A percentile compares a stretch with the other conserved stretches of the same genome.
Evolutionary conservation across 257 asterid species (phyloP).

Genomic region (Jaltomata sinuosa): DNA sequence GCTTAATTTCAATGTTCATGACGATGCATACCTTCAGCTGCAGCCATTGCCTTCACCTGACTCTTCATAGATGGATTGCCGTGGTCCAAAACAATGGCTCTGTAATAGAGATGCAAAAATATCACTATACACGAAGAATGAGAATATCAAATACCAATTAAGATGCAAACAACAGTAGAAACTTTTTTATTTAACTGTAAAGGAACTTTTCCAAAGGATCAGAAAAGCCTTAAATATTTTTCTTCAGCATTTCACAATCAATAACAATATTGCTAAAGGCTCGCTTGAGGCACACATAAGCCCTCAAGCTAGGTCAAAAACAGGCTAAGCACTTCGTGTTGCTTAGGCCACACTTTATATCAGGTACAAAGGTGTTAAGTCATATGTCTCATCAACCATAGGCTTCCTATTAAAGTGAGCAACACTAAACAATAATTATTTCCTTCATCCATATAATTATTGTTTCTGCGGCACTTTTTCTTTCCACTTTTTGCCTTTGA

Average conservation of each 20-base stretch:
- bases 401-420: neutral
- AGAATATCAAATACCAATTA: neutral
- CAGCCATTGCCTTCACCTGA: slow-evolving; percentile 65
- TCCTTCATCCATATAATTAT: neutral
- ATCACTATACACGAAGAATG: neutral
- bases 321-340: neutral
- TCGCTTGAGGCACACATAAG: neutral
- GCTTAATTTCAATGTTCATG: neutral
- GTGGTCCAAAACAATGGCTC: slow-evolving; percentile 85
- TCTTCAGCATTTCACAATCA: neutral
- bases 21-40: slow-evolving; percentile 62
- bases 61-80: slow-evolving; percentile 68
- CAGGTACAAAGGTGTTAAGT: neutral
- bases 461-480: neutral
- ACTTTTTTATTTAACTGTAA: neutral
- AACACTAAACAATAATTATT: neutral
- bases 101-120: slow-evolving; percentile 29
- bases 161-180: neutral
- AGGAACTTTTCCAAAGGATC: neutral
- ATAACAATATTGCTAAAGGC: neutral
- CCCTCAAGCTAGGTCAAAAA: neutral
- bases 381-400: neutral
- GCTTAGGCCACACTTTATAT: neutral
- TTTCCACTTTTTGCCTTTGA: neutral
- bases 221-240: neutral